Evolutionary conservation across 371 early-diverging fungal genomes (phyloP).

Genomic region (Entomophthora muscae): DNA sequence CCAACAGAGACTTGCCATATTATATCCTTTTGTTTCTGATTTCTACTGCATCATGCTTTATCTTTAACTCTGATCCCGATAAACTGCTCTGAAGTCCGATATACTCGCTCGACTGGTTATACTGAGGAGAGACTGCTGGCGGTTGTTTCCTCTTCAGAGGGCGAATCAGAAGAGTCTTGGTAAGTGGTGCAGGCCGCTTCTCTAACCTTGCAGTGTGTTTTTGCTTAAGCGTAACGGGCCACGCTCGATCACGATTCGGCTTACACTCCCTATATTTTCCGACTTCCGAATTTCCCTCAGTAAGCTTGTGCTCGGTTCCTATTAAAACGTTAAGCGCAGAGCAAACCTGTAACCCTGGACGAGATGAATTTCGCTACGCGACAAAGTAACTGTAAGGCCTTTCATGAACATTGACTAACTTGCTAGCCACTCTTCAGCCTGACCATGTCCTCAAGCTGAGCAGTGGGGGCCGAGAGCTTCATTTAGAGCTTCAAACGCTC

Average conservation of each 20-base stretch:
- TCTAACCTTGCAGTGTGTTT: constrained; percentile 17
- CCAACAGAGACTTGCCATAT: constrained; percentile 19
- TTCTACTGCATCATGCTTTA: neutral
- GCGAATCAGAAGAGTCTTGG: neutral
- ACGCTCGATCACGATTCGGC: constrained; percentile 14
- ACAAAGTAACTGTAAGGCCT: constrained; percentile 11
- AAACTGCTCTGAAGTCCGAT: neutral
- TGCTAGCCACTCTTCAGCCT: neutral
- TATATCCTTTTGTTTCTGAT: constrained; percentile 16
- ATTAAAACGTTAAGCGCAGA: constrained; percentile 18
- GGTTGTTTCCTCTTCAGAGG: neutral
- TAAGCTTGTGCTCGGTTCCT: constrained; percentile 9
- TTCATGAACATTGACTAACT: neutral
- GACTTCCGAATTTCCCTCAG: constrained; percentile 25
- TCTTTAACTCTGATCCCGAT: neutral
- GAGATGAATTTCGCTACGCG: constrained; percentile 12
- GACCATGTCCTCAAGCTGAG: neutral
- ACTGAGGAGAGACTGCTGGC: neutral
- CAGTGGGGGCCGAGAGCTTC: neutral
- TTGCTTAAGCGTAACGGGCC: constrained; percentile 17
- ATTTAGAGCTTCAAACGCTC: neutral
- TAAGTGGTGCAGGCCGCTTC: neutral
- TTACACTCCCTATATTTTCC: constrained; percentile 19
- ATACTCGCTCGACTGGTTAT: neutral
- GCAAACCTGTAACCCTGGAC: constrained; percentile 18